These are phyloP conservation scores for Striga asiatica DNA, from an alignment of 257 asterid genomes.

Conservation along the genomic window DNA sequence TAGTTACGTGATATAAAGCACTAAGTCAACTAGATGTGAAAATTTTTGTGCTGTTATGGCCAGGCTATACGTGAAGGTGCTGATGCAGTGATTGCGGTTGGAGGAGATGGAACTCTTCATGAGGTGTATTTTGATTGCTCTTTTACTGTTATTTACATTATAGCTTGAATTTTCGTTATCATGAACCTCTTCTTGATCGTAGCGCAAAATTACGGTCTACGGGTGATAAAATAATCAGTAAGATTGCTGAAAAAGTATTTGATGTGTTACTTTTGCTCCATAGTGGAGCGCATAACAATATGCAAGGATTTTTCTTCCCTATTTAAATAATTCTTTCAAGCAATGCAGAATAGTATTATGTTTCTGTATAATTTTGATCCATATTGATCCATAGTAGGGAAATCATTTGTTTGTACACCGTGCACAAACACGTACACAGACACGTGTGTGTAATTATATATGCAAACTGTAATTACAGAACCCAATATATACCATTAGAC, in stretches of 20 bases:
- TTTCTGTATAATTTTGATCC: not conserved
- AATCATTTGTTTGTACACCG: not conserved
- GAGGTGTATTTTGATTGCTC: slow-evolving; percentile 39
- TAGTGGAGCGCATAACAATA: not conserved
- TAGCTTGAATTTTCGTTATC: not conserved
- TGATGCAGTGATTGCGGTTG: slow-evolving; percentile 88
- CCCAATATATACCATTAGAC: too few relatives aligned
- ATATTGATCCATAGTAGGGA: too few relatives aligned
- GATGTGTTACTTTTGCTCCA: not conserved
- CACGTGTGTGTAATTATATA: not conserved
- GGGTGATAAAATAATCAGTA: not conserved
- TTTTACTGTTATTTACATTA: not conserved
- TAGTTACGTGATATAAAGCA: slow-evolving; percentile 9
- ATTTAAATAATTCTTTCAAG: not conserved
- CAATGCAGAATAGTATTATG: not conserved
- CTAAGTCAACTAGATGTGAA: slow-evolving; percentile 5
- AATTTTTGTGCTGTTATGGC: slow-evolving; percentile 16
- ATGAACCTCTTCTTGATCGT: not conserved
- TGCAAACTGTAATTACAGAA: not conserved
- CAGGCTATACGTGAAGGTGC: slow-evolving; percentile 97
- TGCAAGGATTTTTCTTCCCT: not conserved
- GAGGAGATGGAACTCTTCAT: slow-evolving; percentile 96
- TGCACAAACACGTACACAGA: not conserved
- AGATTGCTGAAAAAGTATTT: not conserved
- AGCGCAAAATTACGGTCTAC: not conserved